Conservation (phyloP, 1,139 yeast species). For the Geotrichum aggregatum region DNA sequence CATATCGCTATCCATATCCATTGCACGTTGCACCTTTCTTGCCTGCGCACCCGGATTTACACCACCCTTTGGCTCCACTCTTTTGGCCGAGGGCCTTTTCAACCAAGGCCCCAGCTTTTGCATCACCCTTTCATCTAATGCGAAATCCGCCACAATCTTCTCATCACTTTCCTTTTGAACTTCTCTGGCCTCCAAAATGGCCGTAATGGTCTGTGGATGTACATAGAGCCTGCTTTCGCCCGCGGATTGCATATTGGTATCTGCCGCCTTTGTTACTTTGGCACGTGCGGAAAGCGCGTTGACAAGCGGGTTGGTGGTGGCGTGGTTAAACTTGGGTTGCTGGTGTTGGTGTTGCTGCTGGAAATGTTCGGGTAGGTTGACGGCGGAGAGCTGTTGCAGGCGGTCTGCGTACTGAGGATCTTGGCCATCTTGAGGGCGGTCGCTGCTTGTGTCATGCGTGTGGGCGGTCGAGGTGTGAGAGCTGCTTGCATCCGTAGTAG, state of each 20-base stretch:
- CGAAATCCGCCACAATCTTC: constrained; percentile 21
- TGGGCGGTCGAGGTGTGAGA: neutral
- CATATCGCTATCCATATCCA: constrained; percentile 4
- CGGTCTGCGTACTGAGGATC: constrained; percentile 12
- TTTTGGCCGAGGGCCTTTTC: constrained; percentile 12
- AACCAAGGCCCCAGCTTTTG: constrained; percentile 17
- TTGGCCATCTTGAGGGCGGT: constrained; percentile 5
- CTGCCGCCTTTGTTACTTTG: neutral
- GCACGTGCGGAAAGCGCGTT: constrained; percentile 8
- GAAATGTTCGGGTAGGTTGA: constrained; percentile 12
- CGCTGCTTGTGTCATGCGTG: neutral
- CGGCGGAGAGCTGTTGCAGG: constrained; percentile 10
- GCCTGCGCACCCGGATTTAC: constrained; percentile 1
- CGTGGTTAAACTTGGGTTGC: neutral
- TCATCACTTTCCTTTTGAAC: constrained; percentile 24
- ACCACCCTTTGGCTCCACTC: neutral
- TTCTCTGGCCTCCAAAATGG: constrained; percentile 23
- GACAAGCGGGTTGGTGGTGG: constrained; percentile 2
- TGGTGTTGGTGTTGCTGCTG: constrained; percentile 3
- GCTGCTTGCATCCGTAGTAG: neutral
- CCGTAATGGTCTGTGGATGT: constrained; percentile 27
- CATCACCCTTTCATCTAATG: constrained; percentile 22
- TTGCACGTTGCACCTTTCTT: neutral
- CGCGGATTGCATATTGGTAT: constrained; percentile 1
- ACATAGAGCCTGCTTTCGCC: neutral